Conservation (phyloP, 805 yeast species). For the Metschnikowia similis region DNA sequence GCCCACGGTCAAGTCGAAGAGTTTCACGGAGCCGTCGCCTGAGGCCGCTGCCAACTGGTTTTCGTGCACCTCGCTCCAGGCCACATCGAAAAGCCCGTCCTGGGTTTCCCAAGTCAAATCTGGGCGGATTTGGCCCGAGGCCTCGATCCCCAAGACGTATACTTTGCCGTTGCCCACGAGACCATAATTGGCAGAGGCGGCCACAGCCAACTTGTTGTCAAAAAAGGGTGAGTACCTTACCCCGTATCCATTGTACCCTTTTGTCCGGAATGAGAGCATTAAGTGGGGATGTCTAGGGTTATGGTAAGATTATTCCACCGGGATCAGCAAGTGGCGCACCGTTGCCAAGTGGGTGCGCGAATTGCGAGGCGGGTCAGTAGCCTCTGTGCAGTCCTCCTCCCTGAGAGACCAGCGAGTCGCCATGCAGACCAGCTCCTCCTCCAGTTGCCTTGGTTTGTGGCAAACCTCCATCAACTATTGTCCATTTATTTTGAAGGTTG, state of each 20-base stretch:
- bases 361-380: no score
- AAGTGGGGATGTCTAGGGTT: not conserved
- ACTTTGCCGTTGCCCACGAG: constrained; percentile 90
- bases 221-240: constrained; percentile 88
- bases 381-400: no score
- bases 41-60: constrained; percentile 78
- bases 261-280: constrained; percentile 72
- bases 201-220: constrained; percentile 86
- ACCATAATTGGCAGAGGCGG: constrained; percentile 89
- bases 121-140: constrained; percentile 55
- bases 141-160: constrained; percentile 62
- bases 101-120: constrained; percentile 77
- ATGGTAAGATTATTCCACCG: not conserved
- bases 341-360: not conserved
- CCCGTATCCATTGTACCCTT: constrained; percentile 82
- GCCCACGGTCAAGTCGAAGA: constrained; percentile 69
- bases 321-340: not conserved
- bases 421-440: no score
- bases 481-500: no score
- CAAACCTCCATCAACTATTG: no score
- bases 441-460: no score
- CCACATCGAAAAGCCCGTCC: constrained; percentile 82
- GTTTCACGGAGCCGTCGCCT: constrained; percentile 85
- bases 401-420: no score
- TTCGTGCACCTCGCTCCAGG: constrained; percentile 90